Conservation (phyloP, 192 early-diverging fungal species). For the Radiomyces spectabilis region DNA sequence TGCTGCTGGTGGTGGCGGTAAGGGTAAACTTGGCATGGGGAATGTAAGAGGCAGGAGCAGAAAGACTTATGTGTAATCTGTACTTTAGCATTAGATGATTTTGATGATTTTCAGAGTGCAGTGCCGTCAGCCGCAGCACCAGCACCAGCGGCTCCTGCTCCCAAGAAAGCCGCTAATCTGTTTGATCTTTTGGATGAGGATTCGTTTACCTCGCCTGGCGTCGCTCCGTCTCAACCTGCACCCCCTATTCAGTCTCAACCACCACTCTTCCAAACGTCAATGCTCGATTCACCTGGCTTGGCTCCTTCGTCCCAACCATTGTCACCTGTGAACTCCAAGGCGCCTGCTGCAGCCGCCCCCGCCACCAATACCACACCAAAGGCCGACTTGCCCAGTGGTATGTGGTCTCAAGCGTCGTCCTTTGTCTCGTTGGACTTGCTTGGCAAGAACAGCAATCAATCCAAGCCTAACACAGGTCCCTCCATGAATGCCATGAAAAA, state of each 20-base stretch:
- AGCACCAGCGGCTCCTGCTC: background rate
- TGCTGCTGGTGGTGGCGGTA: conserved; percentile 19
- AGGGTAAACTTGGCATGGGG: background rate
- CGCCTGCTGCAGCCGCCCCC: background rate
- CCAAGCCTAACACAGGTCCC: conserved; percentile 34
- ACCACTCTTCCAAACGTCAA: too few species aligned
- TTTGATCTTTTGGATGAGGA: conserved; percentile 27
- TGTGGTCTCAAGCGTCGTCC: conserved; percentile 61
- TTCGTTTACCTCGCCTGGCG: background rate
- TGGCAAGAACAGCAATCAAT: conserved; percentile 40
- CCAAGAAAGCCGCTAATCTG: conserved; percentile 18
- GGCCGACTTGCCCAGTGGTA: conserved; percentile 38
- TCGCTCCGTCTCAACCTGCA: conserved; percentile 2
- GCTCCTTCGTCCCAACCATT: background rate
- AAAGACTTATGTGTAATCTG: too few species aligned
- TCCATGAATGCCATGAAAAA: conserved; percentile 49
- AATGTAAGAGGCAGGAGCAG: background rate
- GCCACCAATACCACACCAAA: conserved; percentile 16
- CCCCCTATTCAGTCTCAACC: too few species aligned
- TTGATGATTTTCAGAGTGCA: conserved; percentile 62
- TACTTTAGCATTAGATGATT: conserved; percentile 49
- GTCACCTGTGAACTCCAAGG: background rate
- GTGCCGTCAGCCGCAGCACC: conserved; percentile 17
- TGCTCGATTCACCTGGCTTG: too few species aligned
- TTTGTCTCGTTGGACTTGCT: conserved; percentile 69